Base-by-base conservation (phyloP, 1,284 basidiomycete species). In the Apiotrichum siamense region DNA sequence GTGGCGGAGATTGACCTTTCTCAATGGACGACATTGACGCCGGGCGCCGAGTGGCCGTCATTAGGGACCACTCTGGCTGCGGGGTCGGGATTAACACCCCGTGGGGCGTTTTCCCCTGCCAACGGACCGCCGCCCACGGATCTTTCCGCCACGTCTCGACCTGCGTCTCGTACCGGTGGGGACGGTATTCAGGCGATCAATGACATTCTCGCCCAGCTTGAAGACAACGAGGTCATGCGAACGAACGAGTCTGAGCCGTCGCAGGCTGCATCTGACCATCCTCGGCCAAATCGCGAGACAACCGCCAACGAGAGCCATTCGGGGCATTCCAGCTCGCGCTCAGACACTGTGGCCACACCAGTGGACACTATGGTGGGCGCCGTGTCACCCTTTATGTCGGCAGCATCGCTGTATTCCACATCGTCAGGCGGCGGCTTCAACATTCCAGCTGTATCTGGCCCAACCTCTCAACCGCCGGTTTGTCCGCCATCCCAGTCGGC, bases 1-100 rank as follows among this genome's bases (percentile, higher is more conserved):
- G n/a, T 42, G 0, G 43, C 31, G 6, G 67, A 71, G 43, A 41
- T 55, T 1, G 69, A 71, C 27, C 44, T 66, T 20, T 57, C 62
- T 0, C 64, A 67, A 27, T 72, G 68, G 68, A 70, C 64, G 25
- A 69, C 66, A 2, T 44, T 70, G 7, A 67, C 67, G 0, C 67
- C 69, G 15, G 66, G 68, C 7, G 51, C 45, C 26, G 66, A 64
- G 13, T 69, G 66, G 66, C 50, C 52, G 12, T 57, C 52, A 18
- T 45, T 64, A 15, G 44, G 35, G 10, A 55, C 45, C 43, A 61
- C 49, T 24, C 44, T 49, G 20, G 37, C 50, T 13, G 50, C 50
- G 6, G 60, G 50, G 20, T 57, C 54, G 0, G 60, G 56, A 2
- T 37, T 58, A 15, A 63, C 61, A 3, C 61, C 61, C 1, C 49